A percentile compares a stretch with the other conserved stretches of the same genome.
Evolutionary conservation across 331 rosid species (phyloP).

Genomic region (Stylosanthes scabra): DNA sequence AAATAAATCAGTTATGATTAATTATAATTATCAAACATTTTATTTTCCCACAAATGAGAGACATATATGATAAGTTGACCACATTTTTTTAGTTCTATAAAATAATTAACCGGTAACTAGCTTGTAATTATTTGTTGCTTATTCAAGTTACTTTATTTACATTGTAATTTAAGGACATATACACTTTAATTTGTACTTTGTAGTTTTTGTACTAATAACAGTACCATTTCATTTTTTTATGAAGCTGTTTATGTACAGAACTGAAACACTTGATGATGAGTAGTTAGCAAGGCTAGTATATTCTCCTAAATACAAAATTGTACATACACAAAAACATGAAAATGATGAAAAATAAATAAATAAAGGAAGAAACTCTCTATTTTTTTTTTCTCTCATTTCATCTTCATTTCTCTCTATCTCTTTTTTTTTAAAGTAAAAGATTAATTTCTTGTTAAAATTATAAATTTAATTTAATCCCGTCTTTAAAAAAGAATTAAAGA

Average conservation of each 20-base stretch:
- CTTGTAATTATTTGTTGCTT: not conserved
- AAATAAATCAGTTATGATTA: no score
- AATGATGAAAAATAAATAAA: not conserved
- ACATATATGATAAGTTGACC: not conserved
- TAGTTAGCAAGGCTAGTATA: constrained; percentile 30
- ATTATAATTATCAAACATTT: no score
- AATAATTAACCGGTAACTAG: not conserved
- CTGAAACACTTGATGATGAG: constrained; percentile 19
- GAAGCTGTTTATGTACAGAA: constrained; percentile 48
- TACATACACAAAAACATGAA: constrained; percentile 40
- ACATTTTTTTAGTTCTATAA: not conserved
- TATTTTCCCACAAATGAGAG: no score
- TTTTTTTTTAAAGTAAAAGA: not conserved
- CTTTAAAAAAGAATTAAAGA: no score
- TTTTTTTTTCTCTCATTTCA: not conserved
- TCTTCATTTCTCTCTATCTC: not conserved
- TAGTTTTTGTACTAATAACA: constrained; percentile 9
- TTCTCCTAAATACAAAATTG: constrained; percentile 54
- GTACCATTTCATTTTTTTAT: constrained; percentile 37
- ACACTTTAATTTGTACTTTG: constrained; percentile 5
- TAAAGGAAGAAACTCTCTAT: not conserved
- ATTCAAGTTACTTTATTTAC: no score
- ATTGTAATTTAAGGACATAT: not conserved
- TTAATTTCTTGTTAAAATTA: no score
- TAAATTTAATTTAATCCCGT: no score